Base-by-base conservation (phyloP, 345 rosid genomes). In the Capsella bursapastoris region DNA sequence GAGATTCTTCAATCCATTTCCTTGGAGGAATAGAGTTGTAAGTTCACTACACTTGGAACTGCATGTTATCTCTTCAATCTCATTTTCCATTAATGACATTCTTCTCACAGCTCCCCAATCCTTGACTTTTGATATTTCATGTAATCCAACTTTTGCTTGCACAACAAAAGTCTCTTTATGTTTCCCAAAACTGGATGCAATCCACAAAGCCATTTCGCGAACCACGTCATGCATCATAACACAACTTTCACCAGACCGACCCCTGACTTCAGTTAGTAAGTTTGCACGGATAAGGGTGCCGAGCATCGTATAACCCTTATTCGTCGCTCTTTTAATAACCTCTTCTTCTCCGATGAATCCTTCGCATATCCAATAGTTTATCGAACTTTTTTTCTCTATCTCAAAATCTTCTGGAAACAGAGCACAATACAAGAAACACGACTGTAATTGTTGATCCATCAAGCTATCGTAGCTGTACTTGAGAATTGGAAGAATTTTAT, bases 41-140 rank as follows among this genome's bases (percentile, higher is more conserved):
- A 83, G 77, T 8, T 75, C 15, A 44, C 47, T 64, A 38, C 77
- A 75, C 1, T 25, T 28, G 7, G 76, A 73, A 31, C 41, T 16
- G 11, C 47, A 73, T 0, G 7, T 1, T 25, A 83, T 64, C 4
- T 32, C 50, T 29, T 66, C 16, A 7, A 80, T 72, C 4, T 63
- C 5, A 16, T 72, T 80, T 0, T 50, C 16, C 72, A 81, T 40
- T 45, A 84, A 5, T 2, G 84, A 79, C 63, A 64, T 72, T 18
- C 57, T 65, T 73, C 16, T 52, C 13, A 63, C 16, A 16, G 6
- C 1, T 8, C 8, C 18, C 70, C 76, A 63, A 0, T 63, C 14
- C 16, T 72, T 3, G 0, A 72, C 28, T 27, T 12, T 6, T 9
- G 76, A 56, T 14, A 63, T 7, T 18, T 53, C 37, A 15, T 0